Conservation (phyloP, 495 filamentous ascomycete species). For the Parmelia sp. region DNA sequence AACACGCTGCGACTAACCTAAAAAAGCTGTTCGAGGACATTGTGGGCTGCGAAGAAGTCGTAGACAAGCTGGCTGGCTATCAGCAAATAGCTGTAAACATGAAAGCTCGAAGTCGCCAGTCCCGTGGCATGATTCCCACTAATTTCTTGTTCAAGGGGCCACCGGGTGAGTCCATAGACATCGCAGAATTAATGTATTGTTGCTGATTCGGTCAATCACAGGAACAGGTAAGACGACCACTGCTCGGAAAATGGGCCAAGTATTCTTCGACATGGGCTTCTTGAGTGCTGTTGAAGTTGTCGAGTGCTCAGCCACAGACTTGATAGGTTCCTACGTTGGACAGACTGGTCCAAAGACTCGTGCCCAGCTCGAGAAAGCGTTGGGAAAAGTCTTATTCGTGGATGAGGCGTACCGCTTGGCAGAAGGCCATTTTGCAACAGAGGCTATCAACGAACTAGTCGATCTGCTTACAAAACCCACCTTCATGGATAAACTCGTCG, state of each 20-base stretch:
- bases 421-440: constrained; percentile 53
- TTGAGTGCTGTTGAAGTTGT: constrained; percentile 49
- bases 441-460: constrained; percentile 69
- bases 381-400: constrained; percentile 57
- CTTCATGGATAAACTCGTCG: constrained; percentile 58
- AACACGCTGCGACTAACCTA: constrained; percentile 45
- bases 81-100: constrained; percentile 48
- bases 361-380: constrained; percentile 33
- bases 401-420: constrained; percentile 57
- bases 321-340: constrained; percentile 53
- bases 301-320: constrained; percentile 55
- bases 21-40: constrained; percentile 56
- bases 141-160: constrained; percentile 61
- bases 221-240: constrained; percentile 73
- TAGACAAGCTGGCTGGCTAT: constrained; percentile 55
- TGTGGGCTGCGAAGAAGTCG: constrained; percentile 58
- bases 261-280: constrained; percentile 68
- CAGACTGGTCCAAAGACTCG: constrained; percentile 45
- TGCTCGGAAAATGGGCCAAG: constrained; percentile 62
- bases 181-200: neutral
- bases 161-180: constrained; percentile 42
- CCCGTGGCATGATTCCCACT: constrained; percentile 50
- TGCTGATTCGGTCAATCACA: constrained; percentile 24
- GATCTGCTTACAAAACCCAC: constrained; percentile 59
- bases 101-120: constrained; percentile 48